Conservation (phyloP, 768 basidiomycete species). For the Rhizopogon rudus region DNA sequence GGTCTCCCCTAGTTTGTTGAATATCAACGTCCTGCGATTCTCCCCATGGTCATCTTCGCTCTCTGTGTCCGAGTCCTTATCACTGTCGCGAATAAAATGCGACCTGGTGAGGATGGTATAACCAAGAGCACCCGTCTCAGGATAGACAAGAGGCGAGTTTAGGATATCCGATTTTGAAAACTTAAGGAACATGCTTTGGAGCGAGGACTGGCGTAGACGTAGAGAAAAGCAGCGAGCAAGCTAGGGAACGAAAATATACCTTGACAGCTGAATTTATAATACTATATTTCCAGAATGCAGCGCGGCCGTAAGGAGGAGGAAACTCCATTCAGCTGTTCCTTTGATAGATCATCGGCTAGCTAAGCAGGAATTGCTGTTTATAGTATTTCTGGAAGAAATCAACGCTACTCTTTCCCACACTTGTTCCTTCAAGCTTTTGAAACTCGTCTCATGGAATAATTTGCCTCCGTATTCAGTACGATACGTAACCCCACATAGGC, state of each 20-base stretch:
- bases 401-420: too few species aligned
- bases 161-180: conserved; percentile 56
- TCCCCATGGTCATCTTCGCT: conserved; percentile 18
- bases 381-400: not conserved
- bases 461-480: too few species aligned
- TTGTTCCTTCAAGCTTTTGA: too few species aligned
- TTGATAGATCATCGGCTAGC: not conserved
- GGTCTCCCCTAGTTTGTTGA: conserved; percentile 34
- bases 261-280: too few species aligned
- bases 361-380: not conserved
- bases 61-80: conserved; percentile 25
- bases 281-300: too few species aligned
- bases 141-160: conserved; percentile 48
- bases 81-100: conserved; percentile 22
- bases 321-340: not conserved
- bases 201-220: not conserved
- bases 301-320: not conserved
- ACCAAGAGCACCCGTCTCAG: conserved; percentile 42
- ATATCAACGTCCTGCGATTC: conserved; percentile 39
- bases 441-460: too few species aligned
- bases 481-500: too few species aligned
- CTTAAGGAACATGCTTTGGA: conserved; percentile 46
- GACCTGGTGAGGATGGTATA: conserved; percentile 46
- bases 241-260: not conserved
- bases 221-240: not conserved